These are phyloP conservation scores for Aspergillus nidulans DNA, from an alignment of 495 filamentous ascomycete species.

Conservation along the genomic window DNA sequence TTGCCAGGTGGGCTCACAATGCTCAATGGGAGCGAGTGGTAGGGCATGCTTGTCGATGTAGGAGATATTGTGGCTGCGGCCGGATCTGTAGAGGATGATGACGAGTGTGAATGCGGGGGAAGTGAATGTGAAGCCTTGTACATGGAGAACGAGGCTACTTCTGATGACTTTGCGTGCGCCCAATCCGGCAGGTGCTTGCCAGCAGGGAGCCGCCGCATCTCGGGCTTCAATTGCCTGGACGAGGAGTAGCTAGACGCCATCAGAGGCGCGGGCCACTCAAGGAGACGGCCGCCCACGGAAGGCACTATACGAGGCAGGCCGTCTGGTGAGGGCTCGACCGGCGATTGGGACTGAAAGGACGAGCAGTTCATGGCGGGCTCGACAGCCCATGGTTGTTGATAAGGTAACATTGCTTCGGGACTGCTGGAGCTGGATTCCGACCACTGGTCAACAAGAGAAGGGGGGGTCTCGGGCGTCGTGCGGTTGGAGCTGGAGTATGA, in stretches of 20 bases:
- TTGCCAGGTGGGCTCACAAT: constrained; percentile 14
- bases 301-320: constrained; percentile 14
- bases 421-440: constrained; percentile 23
- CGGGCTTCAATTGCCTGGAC: constrained; percentile 15
- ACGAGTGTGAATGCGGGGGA: constrained; percentile 2
- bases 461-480: constrained; percentile 20
- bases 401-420: constrained; percentile 17
- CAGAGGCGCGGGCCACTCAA: constrained; percentile 11
- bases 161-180: constrained; percentile 6
- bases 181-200: constrained; percentile 9
- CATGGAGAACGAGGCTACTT: neutral
- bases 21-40: constrained; percentile 17
- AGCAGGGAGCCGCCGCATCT: constrained; percentile 8
- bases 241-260: constrained; percentile 9
- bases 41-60: constrained; percentile 20
- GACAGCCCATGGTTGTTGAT: constrained; percentile 16
- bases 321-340: constrained; percentile 9
- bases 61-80: constrained; percentile 16
- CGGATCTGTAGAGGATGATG: constrained; percentile 9
- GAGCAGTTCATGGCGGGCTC: constrained; percentile 13
- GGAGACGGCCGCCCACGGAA: neutral
- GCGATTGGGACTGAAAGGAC: constrained; percentile 11
- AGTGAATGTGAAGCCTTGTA: constrained; percentile 6
- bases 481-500: constrained; percentile 1
- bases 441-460: constrained; percentile 19